Evolutionary conservation across 2,329 filamentous ascomycete species (phyloP).

Genomic region (Hypomyces rosellus): DNA sequence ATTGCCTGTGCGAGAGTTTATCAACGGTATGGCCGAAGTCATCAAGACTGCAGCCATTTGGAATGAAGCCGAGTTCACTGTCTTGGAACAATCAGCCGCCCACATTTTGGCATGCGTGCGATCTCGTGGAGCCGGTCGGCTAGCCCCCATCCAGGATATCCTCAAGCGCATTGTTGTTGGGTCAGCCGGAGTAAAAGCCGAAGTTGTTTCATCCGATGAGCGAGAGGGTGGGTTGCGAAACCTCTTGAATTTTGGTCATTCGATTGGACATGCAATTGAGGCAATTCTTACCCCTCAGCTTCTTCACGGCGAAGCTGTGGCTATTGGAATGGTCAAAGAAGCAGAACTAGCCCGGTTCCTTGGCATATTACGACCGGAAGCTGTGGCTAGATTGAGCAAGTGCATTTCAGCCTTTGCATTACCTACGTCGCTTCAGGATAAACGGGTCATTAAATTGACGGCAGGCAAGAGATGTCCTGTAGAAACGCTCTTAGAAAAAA

Average conservation of each 20-base stretch:
- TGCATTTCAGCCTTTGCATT: slow-evolving; percentile 92
- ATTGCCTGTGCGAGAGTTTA: slow-evolving; percentile 83
- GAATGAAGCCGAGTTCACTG: slow-evolving; percentile 78
- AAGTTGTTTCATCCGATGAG: slow-evolving; percentile 91
- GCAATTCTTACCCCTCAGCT: slow-evolving; percentile 93
- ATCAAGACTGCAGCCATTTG: slow-evolving; percentile 97
- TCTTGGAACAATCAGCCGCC: slow-evolving; percentile 75
- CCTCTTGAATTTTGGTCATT: slow-evolving; percentile 94
- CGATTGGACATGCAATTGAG: slow-evolving; percentile 94
- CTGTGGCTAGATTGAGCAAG: slow-evolving; percentile 83
- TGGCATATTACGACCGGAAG: slow-evolving; percentile 76
- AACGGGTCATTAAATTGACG: slow-evolving; percentile 72
- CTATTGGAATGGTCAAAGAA: slow-evolving; percentile 98
- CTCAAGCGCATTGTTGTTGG: slow-evolving; percentile 78
- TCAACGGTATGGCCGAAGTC: slow-evolving; percentile 98
- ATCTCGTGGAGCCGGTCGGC: slow-evolving; percentile 42
- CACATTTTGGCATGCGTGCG: slow-evolving; percentile 53
- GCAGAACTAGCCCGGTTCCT: slow-evolving; percentile 87
- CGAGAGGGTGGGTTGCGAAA: slow-evolving; percentile 91
- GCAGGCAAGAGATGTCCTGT: slow-evolving; percentile 85
- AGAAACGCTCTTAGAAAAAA: slow-evolving; percentile 78
- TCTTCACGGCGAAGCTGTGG: slow-evolving; percentile 90
- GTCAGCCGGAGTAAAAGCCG: slow-evolving; percentile 87
- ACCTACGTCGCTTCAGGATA: slow-evolving; percentile 78
- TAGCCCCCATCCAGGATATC: slow-evolving; percentile 63